phyloP scores from a whole-genome alignment of 2,329 filamentous ascomycete genomes.

The Ceratocystis destructans region DNA sequence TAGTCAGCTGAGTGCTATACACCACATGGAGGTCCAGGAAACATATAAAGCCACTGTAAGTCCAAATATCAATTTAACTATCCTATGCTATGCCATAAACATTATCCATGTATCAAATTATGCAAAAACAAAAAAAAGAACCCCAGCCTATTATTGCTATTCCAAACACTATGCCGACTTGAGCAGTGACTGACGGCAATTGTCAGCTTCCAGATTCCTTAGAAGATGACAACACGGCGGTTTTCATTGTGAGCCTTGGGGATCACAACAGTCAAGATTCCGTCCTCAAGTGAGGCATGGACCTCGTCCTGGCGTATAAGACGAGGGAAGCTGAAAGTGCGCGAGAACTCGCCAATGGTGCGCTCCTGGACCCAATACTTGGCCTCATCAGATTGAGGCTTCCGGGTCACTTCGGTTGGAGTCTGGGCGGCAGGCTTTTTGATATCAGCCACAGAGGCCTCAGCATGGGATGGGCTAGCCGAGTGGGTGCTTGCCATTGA shows the following conservation, averaged over 20 bases:
- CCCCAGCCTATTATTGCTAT: background rate
- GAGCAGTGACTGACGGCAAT: background rate
- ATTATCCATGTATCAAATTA: background rate
- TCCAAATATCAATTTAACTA: background rate
- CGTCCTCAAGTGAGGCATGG: slow-evolving; percentile 48
- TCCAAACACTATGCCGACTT: background rate
- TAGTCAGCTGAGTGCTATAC: no score
- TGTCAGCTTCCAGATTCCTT: slow-evolving; percentile 21
- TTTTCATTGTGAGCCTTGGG: slow-evolving; percentile 49
- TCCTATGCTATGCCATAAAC: background rate
- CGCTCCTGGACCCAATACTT: slow-evolving; percentile 63
- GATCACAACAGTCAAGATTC: slow-evolving; percentile 48
- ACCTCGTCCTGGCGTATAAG: slow-evolving; percentile 50
- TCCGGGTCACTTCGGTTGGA: slow-evolving; percentile 32
- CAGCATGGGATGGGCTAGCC: slow-evolving; percentile 21
- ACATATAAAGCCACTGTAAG: background rate
- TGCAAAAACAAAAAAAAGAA: background rate
- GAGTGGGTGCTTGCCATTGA: slow-evolving; percentile 21
- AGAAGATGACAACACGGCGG: slow-evolving; percentile 42
- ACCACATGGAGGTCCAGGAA: background rate
- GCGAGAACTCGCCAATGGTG: slow-evolving; percentile 51
- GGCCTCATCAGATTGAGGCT: slow-evolving; percentile 28
- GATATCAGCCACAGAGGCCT: slow-evolving; percentile 21
- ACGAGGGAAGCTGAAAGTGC: slow-evolving; percentile 53
- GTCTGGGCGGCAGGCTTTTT: slow-evolving; percentile 23